Conservation (phyloP, 352 stramenopile species). For the Phytophthora palmivora region DNA sequence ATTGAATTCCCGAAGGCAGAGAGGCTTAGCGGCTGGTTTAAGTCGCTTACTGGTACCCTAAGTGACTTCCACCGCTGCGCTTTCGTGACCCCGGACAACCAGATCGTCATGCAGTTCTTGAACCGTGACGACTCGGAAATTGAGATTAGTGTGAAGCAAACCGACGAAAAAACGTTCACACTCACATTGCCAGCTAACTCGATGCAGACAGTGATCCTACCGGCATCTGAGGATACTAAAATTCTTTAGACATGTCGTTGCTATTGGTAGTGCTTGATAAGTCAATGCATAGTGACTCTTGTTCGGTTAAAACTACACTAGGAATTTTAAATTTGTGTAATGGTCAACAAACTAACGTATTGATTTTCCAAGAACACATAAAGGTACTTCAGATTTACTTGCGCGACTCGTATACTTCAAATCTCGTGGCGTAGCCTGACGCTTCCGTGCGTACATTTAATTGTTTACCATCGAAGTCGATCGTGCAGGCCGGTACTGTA, state of each 20-base stretch:
- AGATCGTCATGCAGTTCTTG: conserved; percentile 42
- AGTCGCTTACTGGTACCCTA: background rate
- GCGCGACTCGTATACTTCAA: conserved; percentile 27
- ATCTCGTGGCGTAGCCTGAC: conserved; percentile 28
- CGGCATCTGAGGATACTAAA: conserved; percentile 22
- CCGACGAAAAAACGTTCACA: conserved; percentile 16
- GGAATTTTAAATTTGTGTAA: too few relatives aligned
- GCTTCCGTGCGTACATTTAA: conserved; percentile 38
- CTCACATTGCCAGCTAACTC: conserved; percentile 11
- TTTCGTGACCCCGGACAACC: conserved; percentile 47
- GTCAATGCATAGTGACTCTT: too few relatives aligned
- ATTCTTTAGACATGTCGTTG: conserved; percentile 7
- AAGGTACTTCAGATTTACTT: too few relatives aligned
- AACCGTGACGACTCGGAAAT: conserved; percentile 23
- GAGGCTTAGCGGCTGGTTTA: conserved; percentile 8
- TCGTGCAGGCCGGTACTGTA: conserved; percentile 44
- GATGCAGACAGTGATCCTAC: conserved; percentile 19
- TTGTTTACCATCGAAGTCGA: conserved; percentile 35
- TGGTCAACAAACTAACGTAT: too few relatives aligned
- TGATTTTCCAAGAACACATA: too few relatives aligned
- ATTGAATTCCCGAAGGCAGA: conserved; percentile 43
- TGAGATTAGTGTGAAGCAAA: conserved; percentile 22
- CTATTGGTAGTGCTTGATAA: too few relatives aligned
- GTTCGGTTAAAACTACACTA: too few relatives aligned
- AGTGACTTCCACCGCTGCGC: conserved; percentile 36